Conservation (phyloP, 108 stramenopile genomes). For the Aurantiochytrium sp. region DNA sequence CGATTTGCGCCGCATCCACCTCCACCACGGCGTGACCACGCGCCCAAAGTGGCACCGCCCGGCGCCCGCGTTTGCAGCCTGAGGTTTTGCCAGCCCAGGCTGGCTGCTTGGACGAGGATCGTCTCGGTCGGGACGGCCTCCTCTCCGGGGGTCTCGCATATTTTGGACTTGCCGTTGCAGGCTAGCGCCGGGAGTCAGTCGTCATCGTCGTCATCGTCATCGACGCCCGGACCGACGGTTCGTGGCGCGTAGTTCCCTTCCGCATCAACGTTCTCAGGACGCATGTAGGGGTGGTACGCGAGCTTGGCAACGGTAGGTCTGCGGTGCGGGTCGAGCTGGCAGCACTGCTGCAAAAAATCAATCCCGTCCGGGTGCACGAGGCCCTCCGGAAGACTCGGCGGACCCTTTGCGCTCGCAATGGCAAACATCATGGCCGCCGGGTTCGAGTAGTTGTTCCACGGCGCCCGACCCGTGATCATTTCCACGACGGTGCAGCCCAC, state of each 20-base stretch:
- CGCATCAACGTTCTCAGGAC: background rate
- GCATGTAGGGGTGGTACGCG: constrained; percentile 32
- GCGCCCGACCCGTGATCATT: constrained; percentile 61
- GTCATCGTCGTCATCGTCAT: too few species aligned
- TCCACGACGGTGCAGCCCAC: constrained; percentile 67
- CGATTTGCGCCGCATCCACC: too few species aligned
- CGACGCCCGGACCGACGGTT: background rate
- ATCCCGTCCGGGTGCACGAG: background rate
- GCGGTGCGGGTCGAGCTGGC: constrained; percentile 33
- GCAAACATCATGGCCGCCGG: constrained; percentile 50
- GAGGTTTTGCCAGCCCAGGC: too few species aligned
- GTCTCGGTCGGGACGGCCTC: too few species aligned
- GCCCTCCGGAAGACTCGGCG: constrained; percentile 7
- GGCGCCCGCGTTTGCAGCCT: too few species aligned
- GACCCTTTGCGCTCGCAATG: constrained; percentile 34
- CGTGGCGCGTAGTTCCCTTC: background rate
- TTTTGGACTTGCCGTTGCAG: too few species aligned
- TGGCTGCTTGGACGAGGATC: too few species aligned
- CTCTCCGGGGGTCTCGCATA: too few species aligned
- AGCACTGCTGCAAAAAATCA: constrained; percentile 33
- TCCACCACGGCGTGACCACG: too few species aligned
- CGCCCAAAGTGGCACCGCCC: too few species aligned
- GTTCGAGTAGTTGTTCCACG: constrained; percentile 48
- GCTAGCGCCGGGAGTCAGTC: too few species aligned
- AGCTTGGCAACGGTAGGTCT: constrained; percentile 33